These are phyloP conservation scores for Pythium plurisporium DNA, from an alignment of 352 stramenopile genomes.

Conservation along the genomic window DNA sequence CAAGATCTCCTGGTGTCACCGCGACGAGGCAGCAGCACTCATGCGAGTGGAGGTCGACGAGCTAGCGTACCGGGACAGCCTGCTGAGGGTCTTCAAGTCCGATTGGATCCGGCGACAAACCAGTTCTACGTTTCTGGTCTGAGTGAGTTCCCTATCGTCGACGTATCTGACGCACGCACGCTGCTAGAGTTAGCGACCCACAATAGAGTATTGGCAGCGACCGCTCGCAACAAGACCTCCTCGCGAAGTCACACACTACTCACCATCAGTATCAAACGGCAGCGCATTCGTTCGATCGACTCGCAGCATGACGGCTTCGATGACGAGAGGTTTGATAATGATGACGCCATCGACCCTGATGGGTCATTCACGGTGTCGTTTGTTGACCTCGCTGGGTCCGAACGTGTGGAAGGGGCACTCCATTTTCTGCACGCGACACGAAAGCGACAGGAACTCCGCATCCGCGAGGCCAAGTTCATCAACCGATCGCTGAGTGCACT, in stretches of 20 bases:
- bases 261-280: conserved; percentile 35
- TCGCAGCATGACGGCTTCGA: not conserved
- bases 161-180: conserved; percentile 40
- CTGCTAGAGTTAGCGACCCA: conserved; percentile 42
- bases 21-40: not conserved
- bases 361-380: conserved; percentile 47
- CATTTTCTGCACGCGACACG: conserved; percentile 51
- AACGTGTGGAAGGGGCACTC: conserved; percentile 48
- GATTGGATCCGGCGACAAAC: conserved; percentile 31
- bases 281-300: not conserved
- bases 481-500: conserved; percentile 65
- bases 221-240: conserved; percentile 58
- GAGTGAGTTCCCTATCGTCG: conserved; percentile 44
- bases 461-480: conserved; percentile 78
- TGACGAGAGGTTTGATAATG: conserved; percentile 6
- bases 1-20: conserved; percentile 31
- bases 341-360: not conserved
- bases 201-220: conserved; percentile 55
- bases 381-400: conserved; percentile 67
- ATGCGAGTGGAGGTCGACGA: not conserved
- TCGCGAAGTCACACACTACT: conserved; percentile 69
- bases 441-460: conserved; percentile 48
- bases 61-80: not conserved
- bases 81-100: conserved; percentile 39
- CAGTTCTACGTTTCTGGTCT: conserved; percentile 61